Percentiles rank a stretch among this genome's conserved stretches.
These are phyloP conservation scores for Lachancea fermentati DNA, from an alignment of 805 yeast species.

Conservation along the genomic window DNA sequence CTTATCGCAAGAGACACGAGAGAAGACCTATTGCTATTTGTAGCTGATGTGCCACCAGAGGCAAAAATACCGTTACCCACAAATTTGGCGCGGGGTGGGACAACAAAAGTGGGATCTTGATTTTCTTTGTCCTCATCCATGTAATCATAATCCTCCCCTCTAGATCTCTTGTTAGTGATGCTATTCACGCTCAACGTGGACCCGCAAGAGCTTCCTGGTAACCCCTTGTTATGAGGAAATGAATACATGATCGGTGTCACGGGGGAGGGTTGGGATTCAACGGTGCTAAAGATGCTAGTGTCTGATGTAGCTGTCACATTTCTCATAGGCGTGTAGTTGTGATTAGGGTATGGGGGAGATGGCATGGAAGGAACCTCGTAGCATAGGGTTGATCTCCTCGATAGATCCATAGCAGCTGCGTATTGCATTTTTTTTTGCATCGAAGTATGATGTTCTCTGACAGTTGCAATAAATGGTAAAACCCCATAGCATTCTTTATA, in stretches of 20 bases:
- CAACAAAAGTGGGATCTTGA: constrained; percentile 17
- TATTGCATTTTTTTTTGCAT: constrained; percentile 24
- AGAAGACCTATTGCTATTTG: constrained; percentile 23
- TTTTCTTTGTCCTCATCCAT: constrained; percentile 24
- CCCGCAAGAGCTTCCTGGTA: constrained; percentile 25
- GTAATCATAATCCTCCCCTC: constrained; percentile 6
- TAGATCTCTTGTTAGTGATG: constrained; percentile 14
- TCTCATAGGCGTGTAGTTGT: constrained; percentile 30
- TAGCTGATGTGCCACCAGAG: constrained; percentile 23
- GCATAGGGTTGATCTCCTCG: constrained; percentile 19
- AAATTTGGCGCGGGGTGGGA: constrained; percentile 30
- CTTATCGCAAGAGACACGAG: constrained; percentile 18
- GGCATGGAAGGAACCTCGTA: constrained; percentile 23
- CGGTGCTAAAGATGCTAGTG: constrained; percentile 27
- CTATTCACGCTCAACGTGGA: constrained; percentile 28
- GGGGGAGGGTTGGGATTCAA: constrained; percentile 25
- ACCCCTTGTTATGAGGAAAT: constrained; percentile 21
- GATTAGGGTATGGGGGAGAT: constrained; percentile 27
- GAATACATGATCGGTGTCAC: constrained; percentile 31
- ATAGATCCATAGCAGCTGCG: constrained; percentile 23
- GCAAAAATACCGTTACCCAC: constrained; percentile 24
- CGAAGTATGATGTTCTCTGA: constrained; percentile 15
- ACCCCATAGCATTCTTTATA: constrained; percentile 24
- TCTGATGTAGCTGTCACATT: constrained; percentile 30
- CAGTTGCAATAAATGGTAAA: constrained; percentile 18